Evolutionary conservation across 768 basidiomycete genomes (phyloP), one percentile per base, ranked within the genome.

Genomic region (Hygrocybe coccinea): DNA sequence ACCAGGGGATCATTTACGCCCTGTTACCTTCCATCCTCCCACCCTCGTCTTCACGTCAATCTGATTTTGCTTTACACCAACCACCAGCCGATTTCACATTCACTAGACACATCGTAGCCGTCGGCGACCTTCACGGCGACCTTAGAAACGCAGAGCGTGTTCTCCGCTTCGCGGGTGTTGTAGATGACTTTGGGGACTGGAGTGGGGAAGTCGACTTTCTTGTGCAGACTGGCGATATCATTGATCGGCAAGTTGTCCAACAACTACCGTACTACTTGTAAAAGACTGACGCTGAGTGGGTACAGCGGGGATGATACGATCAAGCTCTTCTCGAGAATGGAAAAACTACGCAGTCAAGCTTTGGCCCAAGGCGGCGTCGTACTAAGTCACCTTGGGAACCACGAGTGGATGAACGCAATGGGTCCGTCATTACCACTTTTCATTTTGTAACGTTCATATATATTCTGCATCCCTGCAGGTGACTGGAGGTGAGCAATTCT

Each of bases 211-310:
- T 87, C 1, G 89, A 93, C 65, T 84, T 87, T 45, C 85, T 97
- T 55, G 93, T 97, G 15, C 95, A 98, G 74, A 97, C 94, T 0
- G 95, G 94, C 2, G 94, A 97, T 70, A 94, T 97, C 33, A 89
- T 97, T 53, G 94, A 97, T 71, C 75, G 94, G 92, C 88, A 57
- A 43, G 77, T 65, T 21, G 14, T 17, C 21, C 45, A 25, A 41
- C 3, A 14, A 41, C 21, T 25, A 15, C 47, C 2, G 14, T 29
- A 33, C 5, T 25, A 12, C 22, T 45, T 55, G 3, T 56, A 44
- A 9, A 9, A 15, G 19, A 44, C 29, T 24, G 50, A 35, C 43
- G 1, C 1, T 33, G 22, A 15, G 4, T 29, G n/a, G 45, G 2
- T n/a, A n/a, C 56, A 91, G 93, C 61, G 94, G 94, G 1, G 87